Conservation (phyloP, 176 grass and related monocot genomes). For the Oryza glaberrima region DNA sequence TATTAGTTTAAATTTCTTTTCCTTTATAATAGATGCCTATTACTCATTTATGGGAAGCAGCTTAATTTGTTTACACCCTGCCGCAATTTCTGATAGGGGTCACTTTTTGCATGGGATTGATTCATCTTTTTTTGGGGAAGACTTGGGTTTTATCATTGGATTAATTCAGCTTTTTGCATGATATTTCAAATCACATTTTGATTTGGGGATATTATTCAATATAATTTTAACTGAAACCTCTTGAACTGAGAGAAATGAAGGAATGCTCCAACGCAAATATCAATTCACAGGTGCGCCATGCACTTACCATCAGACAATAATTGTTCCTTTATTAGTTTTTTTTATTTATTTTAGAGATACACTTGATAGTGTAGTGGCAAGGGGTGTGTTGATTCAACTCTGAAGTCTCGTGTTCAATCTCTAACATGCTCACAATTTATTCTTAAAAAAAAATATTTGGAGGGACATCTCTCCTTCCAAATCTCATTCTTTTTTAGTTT, state of each 20-base stretch:
- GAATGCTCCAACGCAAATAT: neutral
- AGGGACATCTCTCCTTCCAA: too few species aligned
- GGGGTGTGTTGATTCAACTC: too few species aligned
- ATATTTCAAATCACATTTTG: neutral
- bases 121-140: neutral
- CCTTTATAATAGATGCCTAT: too few species aligned
- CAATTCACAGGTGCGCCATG: neutral
- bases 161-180: neutral
- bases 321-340: too few species aligned
- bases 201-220: neutral
- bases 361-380: too few species aligned
- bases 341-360: too few species aligned
- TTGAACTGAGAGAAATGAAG: neutral
- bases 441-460: too few species aligned
- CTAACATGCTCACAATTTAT: too few species aligned
- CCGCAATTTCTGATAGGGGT: neutral
- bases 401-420: too few species aligned
- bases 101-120: too few species aligned
- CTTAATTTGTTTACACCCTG: neutral
- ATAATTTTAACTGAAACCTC: neutral
- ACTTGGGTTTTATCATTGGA: neutral
- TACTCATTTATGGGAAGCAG: neutral
- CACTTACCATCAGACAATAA: neutral
- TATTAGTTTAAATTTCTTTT: neutral
- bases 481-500: too few species aligned